phyloP scores from a whole-genome alignment of 78 protist genomes.

The Speleostelium caveatum region DNA sequence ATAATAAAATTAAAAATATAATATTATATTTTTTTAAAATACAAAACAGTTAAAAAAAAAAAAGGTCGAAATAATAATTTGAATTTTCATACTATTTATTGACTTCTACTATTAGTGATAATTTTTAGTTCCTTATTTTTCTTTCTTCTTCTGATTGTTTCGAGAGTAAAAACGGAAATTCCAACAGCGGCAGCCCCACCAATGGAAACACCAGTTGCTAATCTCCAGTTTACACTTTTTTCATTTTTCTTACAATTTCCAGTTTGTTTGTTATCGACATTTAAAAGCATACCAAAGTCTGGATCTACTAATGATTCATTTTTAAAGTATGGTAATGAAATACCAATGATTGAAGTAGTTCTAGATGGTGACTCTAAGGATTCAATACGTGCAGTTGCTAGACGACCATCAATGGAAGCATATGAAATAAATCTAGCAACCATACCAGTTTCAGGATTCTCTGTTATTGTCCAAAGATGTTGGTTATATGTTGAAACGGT shows the following conservation, averaged over 20 bases:
- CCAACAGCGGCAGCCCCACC: not conserved
- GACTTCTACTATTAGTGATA: no score
- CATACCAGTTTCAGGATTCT: not conserved
- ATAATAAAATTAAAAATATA: no score
- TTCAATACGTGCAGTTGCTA: not conserved
- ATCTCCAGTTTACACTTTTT: not conserved
- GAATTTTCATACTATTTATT: no score
- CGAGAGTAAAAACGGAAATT: no score
- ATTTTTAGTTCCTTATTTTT: no score
- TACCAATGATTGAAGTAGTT: not conserved
- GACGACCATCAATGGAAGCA: not conserved
- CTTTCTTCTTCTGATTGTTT: no score
- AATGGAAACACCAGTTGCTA: not conserved
- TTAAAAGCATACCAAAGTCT: not conserved
- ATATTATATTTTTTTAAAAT: no score
- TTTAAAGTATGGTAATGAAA: not conserved
- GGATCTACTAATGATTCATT: not conserved
- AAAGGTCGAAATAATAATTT: no score
- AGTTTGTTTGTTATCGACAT: not conserved
- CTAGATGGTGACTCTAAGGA: no score
- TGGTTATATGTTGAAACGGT: not conserved
- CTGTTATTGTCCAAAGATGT: not conserved
- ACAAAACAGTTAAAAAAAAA: no score
- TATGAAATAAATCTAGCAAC: not conserved
- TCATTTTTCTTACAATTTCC: not conserved